A percentile compares a stretch with the other conserved stretches of the same genome.
Evolutionary conservation across 202 grass and related monocot species (phyloP).

Genomic region (Zoysia matrella): DNA sequence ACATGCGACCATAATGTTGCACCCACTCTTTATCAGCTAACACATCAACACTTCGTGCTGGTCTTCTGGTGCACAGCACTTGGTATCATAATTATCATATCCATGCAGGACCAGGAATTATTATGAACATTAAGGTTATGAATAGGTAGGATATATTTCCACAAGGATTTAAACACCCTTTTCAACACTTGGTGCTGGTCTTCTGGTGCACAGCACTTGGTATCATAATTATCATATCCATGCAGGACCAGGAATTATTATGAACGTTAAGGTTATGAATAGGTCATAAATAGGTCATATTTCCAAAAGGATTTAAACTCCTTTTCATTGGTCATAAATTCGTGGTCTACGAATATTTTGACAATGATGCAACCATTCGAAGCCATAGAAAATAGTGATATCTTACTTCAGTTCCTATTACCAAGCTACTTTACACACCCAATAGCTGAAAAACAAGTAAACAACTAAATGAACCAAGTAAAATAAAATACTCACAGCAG

Average conservation of each 20-base stretch:
- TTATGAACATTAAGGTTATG: no score
- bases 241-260: conserved; percentile 26
- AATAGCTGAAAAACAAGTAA: conserved; percentile 20
- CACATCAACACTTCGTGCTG: conserved; percentile 33
- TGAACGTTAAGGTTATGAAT: no score
- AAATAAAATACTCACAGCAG: conserved; percentile 56
- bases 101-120: conserved; percentile 27
- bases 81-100: conserved; percentile 31
- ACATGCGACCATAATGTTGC: conserved; percentile 45
- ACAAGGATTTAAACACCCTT: neutral
- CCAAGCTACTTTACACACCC: neutral
- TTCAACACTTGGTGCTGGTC: conserved; percentile 31
- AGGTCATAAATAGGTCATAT: neutral
- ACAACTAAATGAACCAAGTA: neutral
- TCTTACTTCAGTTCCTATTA: neutral
- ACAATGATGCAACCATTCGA: no score
- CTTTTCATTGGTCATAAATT: neutral
- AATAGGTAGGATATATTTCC: conserved; percentile 10
- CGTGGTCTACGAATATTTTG: neutral
- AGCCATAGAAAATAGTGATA: neutral
- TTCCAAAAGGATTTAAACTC: conserved; percentile 19
- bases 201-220: conserved; percentile 28
- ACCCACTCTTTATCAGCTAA: conserved; percentile 30
- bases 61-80: conserved; percentile 28
- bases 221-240: conserved; percentile 32